These are phyloP conservation scores for Periconia sp. DNA, from an alignment of 2,329 filamentous ascomycete species.

Conservation along the genomic window DNA sequence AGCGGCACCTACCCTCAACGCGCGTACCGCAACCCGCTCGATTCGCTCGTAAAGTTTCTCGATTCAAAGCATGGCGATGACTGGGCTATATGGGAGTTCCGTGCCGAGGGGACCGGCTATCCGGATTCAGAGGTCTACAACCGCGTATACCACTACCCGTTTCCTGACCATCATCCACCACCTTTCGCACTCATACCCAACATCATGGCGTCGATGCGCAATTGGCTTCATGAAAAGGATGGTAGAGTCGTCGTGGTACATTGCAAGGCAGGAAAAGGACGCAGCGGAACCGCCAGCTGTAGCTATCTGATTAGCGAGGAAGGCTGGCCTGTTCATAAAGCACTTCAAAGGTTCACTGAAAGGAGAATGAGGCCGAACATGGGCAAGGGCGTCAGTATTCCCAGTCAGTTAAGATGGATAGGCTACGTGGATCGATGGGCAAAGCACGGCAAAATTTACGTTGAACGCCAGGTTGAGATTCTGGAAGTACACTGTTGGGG, in stretches of 20 bases:
- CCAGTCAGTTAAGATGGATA: slow-evolving; percentile 87
- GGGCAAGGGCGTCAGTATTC: slow-evolving; percentile 88
- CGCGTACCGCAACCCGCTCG: slow-evolving; percentile 91
- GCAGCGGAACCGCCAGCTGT: slow-evolving; percentile 86
- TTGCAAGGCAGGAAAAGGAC: slow-evolving; percentile 95
- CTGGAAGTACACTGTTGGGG: slow-evolving; percentile 92
- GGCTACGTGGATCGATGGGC: slow-evolving; percentile 90
- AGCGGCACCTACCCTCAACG: slow-evolving; percentile 87
- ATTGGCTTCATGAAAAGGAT: slow-evolving; percentile 69
- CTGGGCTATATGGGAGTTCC: slow-evolving; percentile 98
- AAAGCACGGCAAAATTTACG: slow-evolving; percentile 75
- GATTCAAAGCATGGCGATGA: slow-evolving; percentile 78
- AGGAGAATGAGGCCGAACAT: slow-evolving; percentile 88
- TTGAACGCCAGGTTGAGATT: slow-evolving; percentile 83
- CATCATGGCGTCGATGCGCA: slow-evolving; percentile 90
- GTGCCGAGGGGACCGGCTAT: slow-evolving; percentile 95
- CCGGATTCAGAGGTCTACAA: slow-evolving; percentile 87
- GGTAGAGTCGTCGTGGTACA: slow-evolving; percentile 85
- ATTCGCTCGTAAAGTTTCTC: slow-evolving; percentile 85
- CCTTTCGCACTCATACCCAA: slow-evolving; percentile 87
- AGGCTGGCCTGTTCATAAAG: slow-evolving; percentile 69
- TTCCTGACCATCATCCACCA: slow-evolving; percentile 96
- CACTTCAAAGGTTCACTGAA: slow-evolving; percentile 74
- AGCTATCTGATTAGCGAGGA: slow-evolving; percentile 91
- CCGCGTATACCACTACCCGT: slow-evolving; percentile 89